Evolutionary conservation across 108 stramenopile genomes (phyloP).

Genomic region (Cyclostephanos invisitatus): DNA sequence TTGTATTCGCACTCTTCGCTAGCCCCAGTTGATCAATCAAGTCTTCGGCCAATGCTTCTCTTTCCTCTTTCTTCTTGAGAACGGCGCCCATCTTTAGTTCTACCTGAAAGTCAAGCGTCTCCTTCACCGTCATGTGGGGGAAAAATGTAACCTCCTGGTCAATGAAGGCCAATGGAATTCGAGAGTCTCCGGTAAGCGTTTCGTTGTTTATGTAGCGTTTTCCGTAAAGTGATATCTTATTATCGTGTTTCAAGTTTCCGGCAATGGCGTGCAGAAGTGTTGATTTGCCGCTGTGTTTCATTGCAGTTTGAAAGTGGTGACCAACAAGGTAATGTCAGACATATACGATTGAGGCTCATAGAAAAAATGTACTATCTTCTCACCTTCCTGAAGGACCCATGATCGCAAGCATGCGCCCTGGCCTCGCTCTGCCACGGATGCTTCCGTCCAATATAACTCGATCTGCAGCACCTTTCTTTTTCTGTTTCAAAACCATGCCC

Average conservation of each 20-base stretch:
- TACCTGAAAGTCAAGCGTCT: constrained; percentile 78
- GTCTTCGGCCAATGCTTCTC: constrained; percentile 61
- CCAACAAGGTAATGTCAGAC: not conserved
- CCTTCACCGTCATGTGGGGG: constrained; percentile 89
- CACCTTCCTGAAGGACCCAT: constrained; percentile 67
- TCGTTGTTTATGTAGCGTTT: constrained; percentile 70
- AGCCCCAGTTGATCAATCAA: constrained; percentile 70
- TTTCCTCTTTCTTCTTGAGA: constrained; percentile 58
- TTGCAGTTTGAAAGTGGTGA: not conserved
- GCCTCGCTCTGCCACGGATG: constrained; percentile 69
- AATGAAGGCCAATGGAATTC: constrained; percentile 74
- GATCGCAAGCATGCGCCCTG: constrained; percentile 78
- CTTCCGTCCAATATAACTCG: constrained; percentile 76
- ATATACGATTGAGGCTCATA: not conserved
- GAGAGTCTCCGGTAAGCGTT: constrained; percentile 61
- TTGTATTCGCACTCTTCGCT: constrained; percentile 78
- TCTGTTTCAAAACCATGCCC: constrained; percentile 58
- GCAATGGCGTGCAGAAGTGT: constrained; percentile 82
- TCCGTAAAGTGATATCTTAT: constrained; percentile 62
- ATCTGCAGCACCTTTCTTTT: constrained; percentile 41
- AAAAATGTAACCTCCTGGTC: constrained; percentile 84
- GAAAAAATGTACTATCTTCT: not conserved
- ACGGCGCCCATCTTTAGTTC: constrained; percentile 78
- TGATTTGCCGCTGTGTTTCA: constrained; percentile 50
- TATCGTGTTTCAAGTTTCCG: constrained; percentile 69